Evolutionary conservation across 2,329 filamentous ascomycete species (phyloP).

Genomic region (Sporothrix brasiliensis): DNA sequence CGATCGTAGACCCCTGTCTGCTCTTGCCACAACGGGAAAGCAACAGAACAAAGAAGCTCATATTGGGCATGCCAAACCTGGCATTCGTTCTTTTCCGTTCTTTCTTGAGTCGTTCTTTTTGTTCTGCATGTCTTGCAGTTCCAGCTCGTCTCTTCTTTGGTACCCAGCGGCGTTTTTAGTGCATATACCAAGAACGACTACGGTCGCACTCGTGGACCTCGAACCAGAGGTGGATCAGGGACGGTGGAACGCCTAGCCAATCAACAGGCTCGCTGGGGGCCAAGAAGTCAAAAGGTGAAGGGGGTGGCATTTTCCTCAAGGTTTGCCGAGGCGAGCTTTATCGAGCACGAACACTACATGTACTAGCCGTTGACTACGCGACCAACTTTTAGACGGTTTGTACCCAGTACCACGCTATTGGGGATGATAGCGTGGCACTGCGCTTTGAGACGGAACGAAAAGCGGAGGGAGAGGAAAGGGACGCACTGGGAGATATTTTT

Average conservation of each 20-base stretch:
- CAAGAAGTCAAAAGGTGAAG: neutral
- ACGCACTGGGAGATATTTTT: constrained; percentile 13
- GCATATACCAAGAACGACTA: constrained; percentile 7
- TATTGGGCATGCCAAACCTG: neutral
- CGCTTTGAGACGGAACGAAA: neutral
- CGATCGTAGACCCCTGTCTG: constrained; percentile 25
- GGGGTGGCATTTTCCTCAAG: neutral
- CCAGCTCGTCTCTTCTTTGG: neutral
- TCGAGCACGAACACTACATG: constrained; percentile 13
- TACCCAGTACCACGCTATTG: constrained; percentile 24
- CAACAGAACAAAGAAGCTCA: constrained; percentile 27
- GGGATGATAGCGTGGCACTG: constrained; percentile 4
- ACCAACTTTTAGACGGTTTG: neutral
- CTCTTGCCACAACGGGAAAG: constrained; percentile 29
- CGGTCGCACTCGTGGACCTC: constrained; percentile 10
- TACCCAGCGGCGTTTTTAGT: constrained; percentile 13
- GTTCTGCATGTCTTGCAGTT: constrained; percentile 7
- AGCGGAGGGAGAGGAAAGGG: neutral
- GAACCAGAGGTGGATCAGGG: constrained; percentile 25
- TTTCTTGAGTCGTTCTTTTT: neutral
- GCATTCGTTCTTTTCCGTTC: constrained; percentile 16
- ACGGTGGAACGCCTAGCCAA: constrained; percentile 24
- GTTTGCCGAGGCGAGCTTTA: constrained; percentile 27
- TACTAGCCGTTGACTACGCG: neutral
- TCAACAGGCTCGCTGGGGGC: constrained; percentile 13